Conservation (phyloP, 805 yeast genomes). For the Schwanniomyces sp. region DNA sequence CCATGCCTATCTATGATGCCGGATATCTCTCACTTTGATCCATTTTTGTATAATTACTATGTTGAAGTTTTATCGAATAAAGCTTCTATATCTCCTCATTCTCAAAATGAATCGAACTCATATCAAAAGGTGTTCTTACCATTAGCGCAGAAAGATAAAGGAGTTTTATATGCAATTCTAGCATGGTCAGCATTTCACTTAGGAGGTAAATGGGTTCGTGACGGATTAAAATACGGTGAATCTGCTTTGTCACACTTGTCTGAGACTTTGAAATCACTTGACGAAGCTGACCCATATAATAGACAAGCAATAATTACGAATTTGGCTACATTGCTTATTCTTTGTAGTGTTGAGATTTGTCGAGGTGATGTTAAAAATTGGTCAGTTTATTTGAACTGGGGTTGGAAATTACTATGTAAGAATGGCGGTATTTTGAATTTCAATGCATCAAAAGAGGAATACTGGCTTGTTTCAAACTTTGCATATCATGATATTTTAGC, state of each 20-base stretch:
- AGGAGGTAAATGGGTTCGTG: slow-evolving; percentile 44
- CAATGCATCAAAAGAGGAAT: slow-evolving; percentile 55
- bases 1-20: slow-evolving; percentile 20
- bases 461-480: slow-evolving; percentile 75
- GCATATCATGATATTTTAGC: slow-evolving; percentile 80
- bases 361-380: slow-evolving; percentile 78
- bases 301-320: slow-evolving; percentile 41
- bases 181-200: slow-evolving; percentile 59
- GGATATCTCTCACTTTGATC: slow-evolving; percentile 32
- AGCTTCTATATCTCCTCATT: slow-evolving; percentile 48
- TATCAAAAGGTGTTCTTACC: slow-evolving; percentile 55
- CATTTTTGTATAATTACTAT: slow-evolving; percentile 48
- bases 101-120: slow-evolving; percentile 46
- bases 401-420: slow-evolving; percentile 58
- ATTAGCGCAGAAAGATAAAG: slow-evolving; percentile 51
- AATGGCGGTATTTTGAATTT: slow-evolving; percentile 63
- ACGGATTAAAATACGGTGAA: slow-evolving; percentile 49
- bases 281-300: slow-evolving; percentile 11
- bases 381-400: slow-evolving; percentile 65
- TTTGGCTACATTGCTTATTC: slow-evolving; percentile 64
- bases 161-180: slow-evolving; percentile 51
- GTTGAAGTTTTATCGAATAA: slow-evolving; percentile 42
- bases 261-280: slow-evolving; percentile 15
- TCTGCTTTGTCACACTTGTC: slow-evolving; percentile 46
- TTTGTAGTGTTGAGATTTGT: slow-evolving; percentile 81